Evolutionary conservation across 805 yeast genomes (phyloP), one percentile per base, ranked within the genome.

Genomic region (Zygosaccharomyces rouxii): DNA sequence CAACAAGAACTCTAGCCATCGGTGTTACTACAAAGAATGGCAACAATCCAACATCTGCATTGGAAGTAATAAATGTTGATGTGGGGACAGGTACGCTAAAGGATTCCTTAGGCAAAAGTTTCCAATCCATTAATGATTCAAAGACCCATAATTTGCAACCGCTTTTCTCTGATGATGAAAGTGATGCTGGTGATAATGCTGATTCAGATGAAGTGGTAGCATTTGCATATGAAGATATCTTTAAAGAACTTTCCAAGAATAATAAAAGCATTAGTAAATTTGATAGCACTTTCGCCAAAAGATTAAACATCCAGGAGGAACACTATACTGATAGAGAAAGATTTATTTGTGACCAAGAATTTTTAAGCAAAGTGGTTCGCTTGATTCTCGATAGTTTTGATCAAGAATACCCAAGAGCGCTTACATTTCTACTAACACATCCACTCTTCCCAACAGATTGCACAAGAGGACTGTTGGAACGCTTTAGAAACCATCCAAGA

Each of bases 361-460:
- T 86, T 52, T 69, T 87, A 44, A 68, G 67, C 39, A 63, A 67
- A 41, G 68, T 80, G 5, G 71, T 75, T 23, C 69, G 62, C 29
- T 68, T 75, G 52, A 73, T 77, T 5, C 69, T 83, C 41, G 54
- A 56, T 19, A 57, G 49, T 16, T 63, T 56, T 52, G 53, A 48
- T 55, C 62, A 56, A 35, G 52, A 53, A 51, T 67, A 61, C 76
- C 94, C 44, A 81, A 83, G 57, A 68, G 73, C 89, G 2, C 66
- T 88, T 42, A 77, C 84, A 1, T 90, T 87, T 60, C 72, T 90
- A 29, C 72, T 92, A 53, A 86, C 96, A 2, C 96, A 92, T 69
- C 97, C 97, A 14, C 69, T 88, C 16, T 89, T 84, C 67, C 97
- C 97, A 7, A 66, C 71, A 13, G 69, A 73, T 16, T 77, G 74